Evolutionary conservation across 1,284 basidiomycete genomes (phyloP).

Genomic region (Cryptococcus neoformans): DNA sequence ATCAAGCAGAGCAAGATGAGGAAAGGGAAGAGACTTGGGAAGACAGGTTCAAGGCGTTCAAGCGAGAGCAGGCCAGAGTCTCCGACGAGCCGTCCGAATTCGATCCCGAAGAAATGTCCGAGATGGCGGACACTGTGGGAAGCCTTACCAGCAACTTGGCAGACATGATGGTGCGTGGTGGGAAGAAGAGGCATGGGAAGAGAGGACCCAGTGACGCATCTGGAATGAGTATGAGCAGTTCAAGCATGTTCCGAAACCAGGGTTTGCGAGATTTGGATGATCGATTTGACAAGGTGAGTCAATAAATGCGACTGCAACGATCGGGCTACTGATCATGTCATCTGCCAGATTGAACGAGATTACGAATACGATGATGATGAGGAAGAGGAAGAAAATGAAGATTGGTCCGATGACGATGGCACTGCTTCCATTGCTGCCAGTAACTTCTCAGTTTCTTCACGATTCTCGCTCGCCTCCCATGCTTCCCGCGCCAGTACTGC

Average conservation of each 20-base stretch:
- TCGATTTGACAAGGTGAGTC: conserved; percentile 74
- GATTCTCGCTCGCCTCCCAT: conserved; percentile 29
- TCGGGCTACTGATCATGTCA: no score
- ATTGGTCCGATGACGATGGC: conserved; percentile 50
- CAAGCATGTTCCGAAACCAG: conserved; percentile 91
- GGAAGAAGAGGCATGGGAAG: conserved; percentile 66
- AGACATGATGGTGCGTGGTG: conserved; percentile 61
- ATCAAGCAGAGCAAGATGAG: conserved; percentile 30
- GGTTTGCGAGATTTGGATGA: conserved; percentile 86
- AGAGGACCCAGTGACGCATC: conserved; percentile 72
- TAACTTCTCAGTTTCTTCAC: conserved; percentile 25
- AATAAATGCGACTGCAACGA: background rate
- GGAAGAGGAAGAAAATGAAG: conserved; percentile 54
- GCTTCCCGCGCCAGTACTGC: conserved; percentile 24
- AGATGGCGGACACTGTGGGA: conserved; percentile 76
- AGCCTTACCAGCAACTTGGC: conserved; percentile 63
- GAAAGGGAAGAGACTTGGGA: conserved; percentile 60
- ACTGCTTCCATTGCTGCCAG: conserved; percentile 39
- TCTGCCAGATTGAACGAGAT: conserved; percentile 63
- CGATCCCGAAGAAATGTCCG: conserved; percentile 56
- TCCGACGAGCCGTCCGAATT: conserved; percentile 7
- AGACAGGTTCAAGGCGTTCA: conserved; percentile 72
- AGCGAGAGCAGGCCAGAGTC: conserved; percentile 39
- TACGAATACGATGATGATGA: conserved; percentile 59
- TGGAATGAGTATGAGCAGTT: conserved; percentile 95